Evolutionary conservation across 2,329 filamentous ascomycete genomes (phyloP).

Genomic region (Penicillium sp.): DNA sequence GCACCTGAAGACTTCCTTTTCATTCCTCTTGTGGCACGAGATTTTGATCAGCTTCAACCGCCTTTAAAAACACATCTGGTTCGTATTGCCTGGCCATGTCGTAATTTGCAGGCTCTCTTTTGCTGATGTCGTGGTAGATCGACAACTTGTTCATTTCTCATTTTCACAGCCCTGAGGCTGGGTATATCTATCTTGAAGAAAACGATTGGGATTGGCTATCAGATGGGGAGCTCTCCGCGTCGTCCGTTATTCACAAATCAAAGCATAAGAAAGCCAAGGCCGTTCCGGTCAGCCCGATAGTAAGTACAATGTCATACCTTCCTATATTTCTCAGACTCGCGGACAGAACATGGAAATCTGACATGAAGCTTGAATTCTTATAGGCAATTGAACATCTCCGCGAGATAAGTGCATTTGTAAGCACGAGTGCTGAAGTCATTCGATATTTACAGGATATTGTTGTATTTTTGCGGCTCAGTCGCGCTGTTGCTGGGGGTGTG

Average conservation of each 20-base stretch:
- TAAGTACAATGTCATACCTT: slow-evolving; percentile 9
- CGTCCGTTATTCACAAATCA: slow-evolving; percentile 39
- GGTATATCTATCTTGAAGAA: slow-evolving; percentile 73
- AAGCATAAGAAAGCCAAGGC: slow-evolving; percentile 18
- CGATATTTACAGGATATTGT: slow-evolving; percentile 86
- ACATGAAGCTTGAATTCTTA: not conserved
- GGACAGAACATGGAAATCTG: slow-evolving; percentile 1
- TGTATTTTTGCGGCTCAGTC: slow-evolving; percentile 82
- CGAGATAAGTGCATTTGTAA: slow-evolving; percentile 57
- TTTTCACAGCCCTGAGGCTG: slow-evolving; percentile 71
- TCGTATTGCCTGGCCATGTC: not conserved
- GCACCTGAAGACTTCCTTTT: slow-evolving; percentile 79
- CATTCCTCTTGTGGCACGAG: slow-evolving; percentile 63
- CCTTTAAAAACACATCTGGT: slow-evolving; percentile 46
- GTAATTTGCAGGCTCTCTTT: not conserved
- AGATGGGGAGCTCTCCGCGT: slow-evolving; percentile 36
- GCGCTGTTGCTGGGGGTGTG: slow-evolving; percentile 76
- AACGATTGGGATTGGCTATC: slow-evolving; percentile 40
- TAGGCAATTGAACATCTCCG: slow-evolving; percentile 58
- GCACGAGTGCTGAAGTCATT: slow-evolving; percentile 71
- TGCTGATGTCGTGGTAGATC: slow-evolving; percentile 49
- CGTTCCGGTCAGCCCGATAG: slow-evolving; percentile 25
- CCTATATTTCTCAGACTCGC: not conserved
- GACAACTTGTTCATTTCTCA: slow-evolving; percentile 88
- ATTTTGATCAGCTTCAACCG: slow-evolving; percentile 30